Evolutionary conservation across 2,329 filamentous ascomycete genomes (phyloP), one percentile per base, ranked within the genome.

Genomic region (Apiospora sp.): DNA sequence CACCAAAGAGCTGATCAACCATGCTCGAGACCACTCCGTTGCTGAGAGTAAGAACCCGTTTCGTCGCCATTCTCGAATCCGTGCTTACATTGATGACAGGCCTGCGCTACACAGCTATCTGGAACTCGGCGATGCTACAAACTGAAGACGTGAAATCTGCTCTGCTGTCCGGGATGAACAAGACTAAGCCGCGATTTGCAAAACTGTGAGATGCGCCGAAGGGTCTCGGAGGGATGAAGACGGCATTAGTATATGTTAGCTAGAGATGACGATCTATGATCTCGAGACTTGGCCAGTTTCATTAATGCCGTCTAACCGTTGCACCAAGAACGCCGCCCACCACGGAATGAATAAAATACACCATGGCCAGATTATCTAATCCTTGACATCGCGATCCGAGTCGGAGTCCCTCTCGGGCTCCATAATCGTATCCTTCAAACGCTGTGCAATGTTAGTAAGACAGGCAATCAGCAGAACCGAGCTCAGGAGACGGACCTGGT

Each of bases 101-200:
- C 67, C 83, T 98, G 81, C 90, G 90, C 72, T 98, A 98, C 82
- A 97, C 95, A 4, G 88, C 90, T 14, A 88, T 96, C 0, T 98
- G 95, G 96, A 98, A 98, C 80, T 89, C 91, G 77, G 93, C 91
- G 2, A 93, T 93, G 79, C 80, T 98, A 77, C 95, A 98, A 85
- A 93, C 94, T 8, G 85, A 87, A 70, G 96, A 98, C 85, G 88
- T 98, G 61, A 84, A 90, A 79, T 85, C 88, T 73, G 94, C 95
- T 0, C 86, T 98, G 80, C 80, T 93, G 80, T 94, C 93, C 51
- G 93, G 93, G 12, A 81, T 98, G 75, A 87, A 93, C 82, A 97
- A 93, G 88, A 92, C 87, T 76, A 95, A 90, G 80, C 92, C 94
- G 16, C 93, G 86, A 24, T 98, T 97, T 85, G 92, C 92, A 81